A percentile compares a stretch with the other conserved stretches of the same genome.
These are phyloP conservation scores for Quercus lobata DNA, from an alignment of 331 rosid species.

Conservation along the genomic window DNA sequence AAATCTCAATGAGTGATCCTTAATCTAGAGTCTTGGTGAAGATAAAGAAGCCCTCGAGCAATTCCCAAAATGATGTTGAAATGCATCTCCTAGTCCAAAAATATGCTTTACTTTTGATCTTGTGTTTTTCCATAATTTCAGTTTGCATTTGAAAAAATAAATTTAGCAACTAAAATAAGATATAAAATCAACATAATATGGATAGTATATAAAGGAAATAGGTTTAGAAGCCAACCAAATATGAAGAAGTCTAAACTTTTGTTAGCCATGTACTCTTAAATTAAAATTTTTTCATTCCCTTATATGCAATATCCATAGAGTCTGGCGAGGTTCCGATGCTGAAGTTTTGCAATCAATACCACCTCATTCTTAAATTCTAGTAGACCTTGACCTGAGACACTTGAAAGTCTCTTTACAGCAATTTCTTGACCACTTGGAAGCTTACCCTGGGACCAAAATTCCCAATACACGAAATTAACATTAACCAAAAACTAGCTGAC, in stretches of 20 bases:
- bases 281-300: conserved; percentile 23
- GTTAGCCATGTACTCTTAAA: conserved; percentile 34
- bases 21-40: conserved; percentile 53
- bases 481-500: too few relatives aligned
- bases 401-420: conserved; percentile 34
- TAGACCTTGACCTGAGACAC: conserved; percentile 21
- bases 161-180: too few relatives aligned
- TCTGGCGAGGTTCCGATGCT: conserved; percentile 24
- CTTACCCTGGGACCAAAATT: conserved; percentile 11
- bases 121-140: too few relatives aligned
- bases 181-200: too few relatives aligned
- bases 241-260: conserved; percentile 35
- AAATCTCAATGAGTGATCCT: conserved; percentile 50
- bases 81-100: conserved; percentile 1
- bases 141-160: too few relatives aligned
- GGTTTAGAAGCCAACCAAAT: conserved; percentile 19
- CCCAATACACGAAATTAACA: too few relatives aligned
- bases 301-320: too few relatives aligned
- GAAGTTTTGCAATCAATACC: conserved; percentile 23
- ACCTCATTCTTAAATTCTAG: not conserved
- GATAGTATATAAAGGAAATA: too few relatives aligned
- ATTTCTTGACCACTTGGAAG: conserved; percentile 23
- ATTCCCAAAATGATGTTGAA: conserved; percentile 50
- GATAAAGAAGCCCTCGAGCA: conserved; percentile 45
- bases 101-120: too few relatives aligned